Base-by-base conservation (phyloP, 2,329 filamentous ascomycete species). In the Lasiodiplodia sp. region DNA sequence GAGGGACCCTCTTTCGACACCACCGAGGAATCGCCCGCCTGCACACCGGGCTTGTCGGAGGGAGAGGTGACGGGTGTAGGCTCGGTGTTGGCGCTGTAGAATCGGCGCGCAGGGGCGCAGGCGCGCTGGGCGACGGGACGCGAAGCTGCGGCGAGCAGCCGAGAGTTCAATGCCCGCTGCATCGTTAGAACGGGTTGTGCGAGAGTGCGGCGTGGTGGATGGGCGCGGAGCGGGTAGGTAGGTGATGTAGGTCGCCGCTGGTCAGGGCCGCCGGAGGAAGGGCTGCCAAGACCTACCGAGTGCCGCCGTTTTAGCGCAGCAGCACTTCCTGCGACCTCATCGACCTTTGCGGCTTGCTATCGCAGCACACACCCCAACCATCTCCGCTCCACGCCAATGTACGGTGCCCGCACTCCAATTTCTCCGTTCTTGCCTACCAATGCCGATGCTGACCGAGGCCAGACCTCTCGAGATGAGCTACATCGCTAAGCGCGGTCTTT, bases 401-500 rank as follows among this genome's bases (percentile, higher is more conserved):
- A 68, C 67, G 67, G 34, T n/a, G 2, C 49, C 49, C 23, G 49
- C 56, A 55, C 31, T n/a, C 47, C 57, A 37, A 63, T 34, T 53
- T 25, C 25, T 23, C n/a, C 11, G 7, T 23, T 31, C 34, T 25
- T 55, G 38, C 21, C 37, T 38, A 8, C 47, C 63, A 18, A 53
- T 62, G 49, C 53, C 28, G 62, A 60, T 44, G 44, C 76, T 79
- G 77, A 83, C 81, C 73, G 72, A 73, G 68, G 40, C 52, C 68
- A 73, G 67, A 82, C 79, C 75, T 74, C 78, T 82, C 87, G 93
- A 85, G 84, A 97, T 97, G 94, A 97, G 93, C 88, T 96, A 90
- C 89, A 88, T 96, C 80, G 89, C 90, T 80, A 92, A 92, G 85
- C 91, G 94, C 86, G 92, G 89, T 88, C 91, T 97, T 81, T 98